Conservation (phyloP, 2,329 filamentous ascomycete species). For the Monosporascus sp. region DNA sequence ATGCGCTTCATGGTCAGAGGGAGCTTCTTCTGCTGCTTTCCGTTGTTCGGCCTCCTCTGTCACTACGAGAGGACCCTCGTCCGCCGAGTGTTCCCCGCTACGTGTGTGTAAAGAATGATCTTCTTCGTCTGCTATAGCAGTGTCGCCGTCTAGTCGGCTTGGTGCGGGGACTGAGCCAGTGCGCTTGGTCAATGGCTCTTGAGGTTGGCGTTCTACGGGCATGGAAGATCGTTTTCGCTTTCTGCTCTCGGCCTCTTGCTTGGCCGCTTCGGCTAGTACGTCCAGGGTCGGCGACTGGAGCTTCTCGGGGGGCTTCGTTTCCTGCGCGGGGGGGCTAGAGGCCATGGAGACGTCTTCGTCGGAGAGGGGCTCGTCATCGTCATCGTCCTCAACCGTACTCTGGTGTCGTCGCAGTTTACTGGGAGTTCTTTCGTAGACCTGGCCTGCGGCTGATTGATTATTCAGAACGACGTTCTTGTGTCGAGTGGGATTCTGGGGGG, state of each 20-base stretch:
- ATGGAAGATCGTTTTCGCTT: constrained; percentile 30
- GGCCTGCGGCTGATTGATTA: constrained; percentile 48
- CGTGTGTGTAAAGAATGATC: constrained; percentile 22
- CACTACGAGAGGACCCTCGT: constrained; percentile 20
- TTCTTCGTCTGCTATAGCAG: constrained; percentile 30
- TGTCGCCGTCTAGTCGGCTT: constrained; percentile 26
- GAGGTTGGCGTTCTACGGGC: constrained; percentile 15
- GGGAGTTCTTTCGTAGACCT: constrained; percentile 60
- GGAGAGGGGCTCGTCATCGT: constrained; percentile 33
- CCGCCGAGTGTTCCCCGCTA: constrained; percentile 27
- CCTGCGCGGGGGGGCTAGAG: constrained; percentile 26
- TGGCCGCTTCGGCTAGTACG: constrained; percentile 25
- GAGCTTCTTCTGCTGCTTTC: constrained; percentile 14
- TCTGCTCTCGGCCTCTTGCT: constrained; percentile 26
- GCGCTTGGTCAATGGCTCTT: constrained; percentile 20
- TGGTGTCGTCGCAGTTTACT: constrained; percentile 61
- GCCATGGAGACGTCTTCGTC: constrained; percentile 26
- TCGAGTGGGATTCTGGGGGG: constrained; percentile 61
- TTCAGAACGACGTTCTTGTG: constrained; percentile 57
- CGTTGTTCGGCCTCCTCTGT: constrained; percentile 16
- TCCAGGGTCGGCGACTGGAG: constrained; percentile 25
- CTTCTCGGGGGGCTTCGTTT: constrained; percentile 15
- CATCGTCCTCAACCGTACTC: constrained; percentile 22
- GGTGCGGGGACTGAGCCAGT: constrained; percentile 17
- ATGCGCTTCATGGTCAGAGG: constrained; percentile 16